Percentiles rank a stretch among this genome's conserved stretches.
Evolutionary conservation across 2,329 filamentous ascomycete species (phyloP).

Genomic region (Fusarium sp.): DNA sequence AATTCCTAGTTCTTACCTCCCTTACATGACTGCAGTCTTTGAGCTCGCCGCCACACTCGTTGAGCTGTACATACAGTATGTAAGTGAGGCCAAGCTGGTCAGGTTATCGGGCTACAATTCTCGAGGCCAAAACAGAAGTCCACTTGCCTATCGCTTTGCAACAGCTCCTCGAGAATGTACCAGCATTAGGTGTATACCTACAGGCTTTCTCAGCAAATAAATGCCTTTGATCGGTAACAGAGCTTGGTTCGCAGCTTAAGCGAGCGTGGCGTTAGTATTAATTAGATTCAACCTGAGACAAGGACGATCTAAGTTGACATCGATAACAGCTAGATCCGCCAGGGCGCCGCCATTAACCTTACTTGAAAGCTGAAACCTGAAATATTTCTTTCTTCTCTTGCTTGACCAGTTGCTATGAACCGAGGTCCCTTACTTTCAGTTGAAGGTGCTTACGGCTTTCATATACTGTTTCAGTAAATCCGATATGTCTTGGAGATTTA

Average conservation of each 20-base stretch:
- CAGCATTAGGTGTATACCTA: neutral
- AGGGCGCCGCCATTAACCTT: neutral
- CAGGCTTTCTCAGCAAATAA: slow-evolving; percentile 7
- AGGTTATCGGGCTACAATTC: neutral
- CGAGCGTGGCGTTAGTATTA: slow-evolving; percentile 18
- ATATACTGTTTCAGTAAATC: neutral
- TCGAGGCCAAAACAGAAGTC: neutral
- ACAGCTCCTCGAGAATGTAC: neutral
- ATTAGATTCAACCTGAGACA: slow-evolving; percentile 38
- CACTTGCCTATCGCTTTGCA: neutral
- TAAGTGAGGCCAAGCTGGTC: slow-evolving; percentile 5
- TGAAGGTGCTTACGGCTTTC: neutral
- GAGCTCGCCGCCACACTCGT: neutral
- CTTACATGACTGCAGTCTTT: neutral
- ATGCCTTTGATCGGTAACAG: neutral
- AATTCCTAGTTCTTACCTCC: slow-evolving; percentile 15
- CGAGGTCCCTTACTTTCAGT: neutral
- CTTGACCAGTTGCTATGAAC: neutral
- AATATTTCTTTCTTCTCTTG: neutral
- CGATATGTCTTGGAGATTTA: neutral
- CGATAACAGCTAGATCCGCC: neutral
- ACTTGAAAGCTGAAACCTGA: neutral
- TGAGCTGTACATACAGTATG: neutral
- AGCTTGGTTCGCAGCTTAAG: slow-evolving; percentile 19
- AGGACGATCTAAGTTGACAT: neutral